Evolutionary conservation across 2,329 filamentous ascomycete species (phyloP), one percentile per base, ranked within the genome.

Genomic region (Paraphaeosphaeria sporulosa): DNA sequence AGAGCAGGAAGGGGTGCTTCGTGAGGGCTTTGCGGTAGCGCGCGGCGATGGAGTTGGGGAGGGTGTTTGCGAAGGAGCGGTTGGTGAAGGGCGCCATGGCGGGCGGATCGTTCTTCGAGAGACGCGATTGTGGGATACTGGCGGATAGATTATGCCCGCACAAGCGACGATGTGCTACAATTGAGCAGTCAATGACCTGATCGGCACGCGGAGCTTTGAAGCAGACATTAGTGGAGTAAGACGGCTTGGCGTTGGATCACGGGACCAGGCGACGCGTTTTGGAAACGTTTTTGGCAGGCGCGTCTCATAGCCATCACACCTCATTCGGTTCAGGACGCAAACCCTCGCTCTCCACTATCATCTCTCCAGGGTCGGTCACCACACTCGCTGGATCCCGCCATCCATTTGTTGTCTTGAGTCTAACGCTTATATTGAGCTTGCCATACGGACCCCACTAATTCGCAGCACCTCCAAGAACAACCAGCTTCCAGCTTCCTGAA

Each of bases 1-100:
- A 99, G 64, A 97, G 87, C 30, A 93, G 82, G 78, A 99, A 99
- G 0, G 95, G 96, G 71, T 91, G 93, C 72, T 86, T 89, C 60
- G 87, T 84, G 68, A 99, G 87, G 61, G 87, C 79, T 34, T 86
- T 82, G 59, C 95, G 91, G 82, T 99, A 99, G 63, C 84, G 84
- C 59, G 89, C 86, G 53, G 91, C 92, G 68, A 96, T 80, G 12
- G 86, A 87, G 78, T 88, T 88, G 42, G 75, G 71, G 27, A 76
- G 70, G 76, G 87, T 88, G 30, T 73, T 60, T 64, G 86, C 80
- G 63, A 92, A 86, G 61, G 87, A 84, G 36, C 72, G 72, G 34
- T 89, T 79, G 43, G 87, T 81, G 64, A 88, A 89, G 78, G 90
- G 53, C 51, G 32, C 48, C 51, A 54, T 54, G 2, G 25, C 12